These are phyloP conservation scores for Dipteronia dyeriana DNA, from an alignment of 345 rosid genomes.

Conservation along the genomic window DNA sequence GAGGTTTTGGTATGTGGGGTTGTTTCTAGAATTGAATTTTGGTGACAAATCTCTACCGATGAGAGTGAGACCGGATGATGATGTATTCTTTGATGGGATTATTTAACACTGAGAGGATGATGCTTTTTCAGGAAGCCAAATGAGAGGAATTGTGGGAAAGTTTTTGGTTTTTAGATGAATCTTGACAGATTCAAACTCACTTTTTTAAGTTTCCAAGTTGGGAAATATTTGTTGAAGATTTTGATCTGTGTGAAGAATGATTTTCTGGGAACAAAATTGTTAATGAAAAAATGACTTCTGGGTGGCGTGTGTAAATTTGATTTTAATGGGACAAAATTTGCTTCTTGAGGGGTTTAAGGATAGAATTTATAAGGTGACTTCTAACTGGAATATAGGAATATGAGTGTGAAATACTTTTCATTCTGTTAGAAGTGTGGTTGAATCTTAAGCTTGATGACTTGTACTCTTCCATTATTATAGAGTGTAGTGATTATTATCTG, in stretches of 20 bases:
- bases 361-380: slow-evolving; percentile 9
- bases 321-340: background rate
- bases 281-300: background rate
- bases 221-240: background rate
- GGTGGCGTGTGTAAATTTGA: background rate
- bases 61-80: background rate
- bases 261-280: background rate
- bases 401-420: background rate
- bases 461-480: background rate
- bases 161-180: background rate
- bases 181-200: background rate
- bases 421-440: background rate
- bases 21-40: background rate
- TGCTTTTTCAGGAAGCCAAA: background rate
- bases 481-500: background rate
- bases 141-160: background rate
- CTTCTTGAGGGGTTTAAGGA: slow-evolving; percentile 16
- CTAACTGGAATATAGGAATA: slow-evolving; percentile 6
- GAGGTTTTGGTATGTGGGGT: background rate
- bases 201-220: background rate
- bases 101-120: background rate
- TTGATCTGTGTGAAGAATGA: background rate
- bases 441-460: slow-evolving; percentile 6
- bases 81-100: background rate
- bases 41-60: background rate